Evolutionary conservation across 192 early-diverging fungal species (phyloP).

Genomic region (Coemansia sp.): DNA sequence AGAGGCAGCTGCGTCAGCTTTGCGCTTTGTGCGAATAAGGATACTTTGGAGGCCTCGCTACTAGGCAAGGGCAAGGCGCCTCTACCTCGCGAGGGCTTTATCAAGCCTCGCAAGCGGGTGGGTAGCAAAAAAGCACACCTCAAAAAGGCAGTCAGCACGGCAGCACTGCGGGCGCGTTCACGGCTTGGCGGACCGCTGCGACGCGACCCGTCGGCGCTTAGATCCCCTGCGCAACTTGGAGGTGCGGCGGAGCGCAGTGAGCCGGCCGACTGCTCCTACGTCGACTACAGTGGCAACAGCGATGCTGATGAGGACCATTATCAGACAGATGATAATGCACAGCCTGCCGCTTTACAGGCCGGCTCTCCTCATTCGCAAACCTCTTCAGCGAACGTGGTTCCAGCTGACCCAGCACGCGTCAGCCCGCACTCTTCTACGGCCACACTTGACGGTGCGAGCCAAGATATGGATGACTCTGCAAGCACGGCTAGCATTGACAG

Average conservation of each 20-base stretch:
- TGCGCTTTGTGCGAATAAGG: not conserved
- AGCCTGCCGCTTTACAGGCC: not conserved
- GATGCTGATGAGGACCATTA: constrained; percentile 1
- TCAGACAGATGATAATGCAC: not conserved
- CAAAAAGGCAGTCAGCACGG: constrained; percentile 43
- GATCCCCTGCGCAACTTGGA: not conserved
- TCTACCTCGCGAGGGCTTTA: constrained; percentile 7
- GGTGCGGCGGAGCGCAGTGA: not conserved
- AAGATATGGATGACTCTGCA: constrained; percentile 33
- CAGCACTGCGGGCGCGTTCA: constrained; percentile 31
- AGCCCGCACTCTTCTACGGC: constrained; percentile 48
- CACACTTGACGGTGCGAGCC: constrained; percentile 33
- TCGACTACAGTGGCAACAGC: constrained; percentile 45
- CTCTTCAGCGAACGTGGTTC: not conserved
- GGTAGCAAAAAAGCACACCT: constrained; percentile 24
- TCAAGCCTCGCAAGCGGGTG: constrained; percentile 18
- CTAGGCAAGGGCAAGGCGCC: constrained; percentile 20
- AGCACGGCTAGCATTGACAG: constrained; percentile 50
- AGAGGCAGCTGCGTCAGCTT: not conserved
- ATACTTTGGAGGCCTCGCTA: constrained; percentile 3
- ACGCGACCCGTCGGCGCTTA: constrained; percentile 15
- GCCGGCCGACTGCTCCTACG: constrained; percentile 36
- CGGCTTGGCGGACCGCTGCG: constrained; percentile 13
- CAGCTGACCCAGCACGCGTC: constrained; percentile 9
- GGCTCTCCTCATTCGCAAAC: not conserved